phyloP scores from a whole-genome alignment of 306 rosid genomes.

The Sindora glabra region DNA sequence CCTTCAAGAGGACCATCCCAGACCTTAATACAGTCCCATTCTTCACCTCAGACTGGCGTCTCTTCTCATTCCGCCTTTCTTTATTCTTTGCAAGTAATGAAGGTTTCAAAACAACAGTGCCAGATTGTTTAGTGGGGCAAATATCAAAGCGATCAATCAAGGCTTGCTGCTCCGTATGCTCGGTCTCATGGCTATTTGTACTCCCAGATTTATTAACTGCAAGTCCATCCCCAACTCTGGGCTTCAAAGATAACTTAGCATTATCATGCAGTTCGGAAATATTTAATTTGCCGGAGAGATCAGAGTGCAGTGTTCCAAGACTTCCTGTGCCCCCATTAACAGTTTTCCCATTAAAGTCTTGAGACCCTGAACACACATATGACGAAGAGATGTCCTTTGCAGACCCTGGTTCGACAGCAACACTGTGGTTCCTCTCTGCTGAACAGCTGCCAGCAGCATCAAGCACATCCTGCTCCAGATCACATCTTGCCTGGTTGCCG shows the following conservation, averaged over 20 bases:
- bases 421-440: not conserved
- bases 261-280: not conserved
- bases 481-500: not conserved
- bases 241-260: not conserved
- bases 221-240: not conserved
- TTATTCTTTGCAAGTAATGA: slow-evolving; percentile 29
- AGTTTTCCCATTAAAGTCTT: not conserved
- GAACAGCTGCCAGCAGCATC: not conserved
- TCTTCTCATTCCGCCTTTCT: slow-evolving; percentile 35
- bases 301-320: not conserved
- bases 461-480: not conserved
- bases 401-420: not conserved
- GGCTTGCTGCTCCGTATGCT: slow-evolving; percentile 1
- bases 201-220: not conserved
- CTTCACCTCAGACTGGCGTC: slow-evolving; percentile 1
- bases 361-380: not conserved
- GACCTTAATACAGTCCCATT: slow-evolving; percentile 12
- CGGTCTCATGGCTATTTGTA: not conserved
- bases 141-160: slow-evolving; percentile 33
- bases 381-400: not conserved
- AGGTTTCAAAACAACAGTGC: slow-evolving; percentile 19
- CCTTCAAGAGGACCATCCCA: slow-evolving; percentile 61
- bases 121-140: slow-evolving; percentile 24
- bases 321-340: not conserved
- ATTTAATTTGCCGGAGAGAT: not conserved